phyloP scores from a whole-genome alignment of 2,329 filamentous ascomycete genomes.

The Clathrospora elynae region DNA sequence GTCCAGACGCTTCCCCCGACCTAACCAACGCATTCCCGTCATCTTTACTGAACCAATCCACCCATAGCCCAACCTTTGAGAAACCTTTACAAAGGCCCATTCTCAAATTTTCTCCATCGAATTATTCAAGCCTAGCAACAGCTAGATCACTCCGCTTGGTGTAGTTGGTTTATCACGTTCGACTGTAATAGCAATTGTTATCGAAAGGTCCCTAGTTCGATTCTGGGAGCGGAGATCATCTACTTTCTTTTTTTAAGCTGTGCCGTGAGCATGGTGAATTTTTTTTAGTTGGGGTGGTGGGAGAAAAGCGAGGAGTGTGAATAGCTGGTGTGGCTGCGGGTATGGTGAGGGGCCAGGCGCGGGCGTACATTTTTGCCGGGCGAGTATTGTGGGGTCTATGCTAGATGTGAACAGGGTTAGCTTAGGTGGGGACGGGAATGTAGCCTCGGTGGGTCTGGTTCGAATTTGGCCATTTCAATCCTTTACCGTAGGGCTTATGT shows the following conservation, averaged over 20 bases:
- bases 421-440: too few species aligned
- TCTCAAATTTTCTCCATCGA: constrained; percentile 9
- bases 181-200: constrained; percentile 44
- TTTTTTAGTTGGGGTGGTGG: neutral
- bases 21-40: neutral
- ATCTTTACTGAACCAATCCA: neutral
- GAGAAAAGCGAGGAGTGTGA: too few species aligned
- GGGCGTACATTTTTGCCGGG: too few species aligned
- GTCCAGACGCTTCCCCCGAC: neutral
- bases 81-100: neutral
- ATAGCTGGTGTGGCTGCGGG: too few species aligned
- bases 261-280: neutral
- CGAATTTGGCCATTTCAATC: neutral
- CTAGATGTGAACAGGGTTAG: too few species aligned
- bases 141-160: constrained; percentile 34
- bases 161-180: constrained; percentile 48
- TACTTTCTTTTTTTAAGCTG: constrained; percentile 9
- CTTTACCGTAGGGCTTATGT: fast-evolving
- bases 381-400: too few species aligned
- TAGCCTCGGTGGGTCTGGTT: too few species aligned
- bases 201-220: constrained; percentile 44
- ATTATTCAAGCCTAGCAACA: constrained; percentile 23
- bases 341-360: too few species aligned
- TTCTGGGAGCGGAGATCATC: constrained; percentile 40
- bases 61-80: neutral